Conservation (phyloP, 1,284 basidiomycete genomes). For the Puccinia novopanici region DNA sequence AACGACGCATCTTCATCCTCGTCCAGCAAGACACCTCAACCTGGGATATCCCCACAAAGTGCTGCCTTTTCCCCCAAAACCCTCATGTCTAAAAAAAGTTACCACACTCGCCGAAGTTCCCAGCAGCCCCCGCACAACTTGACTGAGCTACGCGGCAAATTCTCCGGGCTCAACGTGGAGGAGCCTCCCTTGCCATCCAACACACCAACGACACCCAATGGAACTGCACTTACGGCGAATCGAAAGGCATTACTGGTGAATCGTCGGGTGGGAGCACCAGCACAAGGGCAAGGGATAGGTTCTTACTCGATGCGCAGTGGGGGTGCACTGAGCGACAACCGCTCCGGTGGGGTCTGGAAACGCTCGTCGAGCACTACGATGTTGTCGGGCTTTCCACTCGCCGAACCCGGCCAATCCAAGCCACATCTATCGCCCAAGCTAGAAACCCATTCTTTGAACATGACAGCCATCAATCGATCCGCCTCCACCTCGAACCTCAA, state of each 20-base stretch:
- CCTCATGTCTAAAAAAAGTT: background rate
- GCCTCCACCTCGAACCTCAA: constrained; percentile 43
- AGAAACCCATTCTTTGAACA: constrained; percentile 1
- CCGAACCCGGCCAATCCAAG: background rate
- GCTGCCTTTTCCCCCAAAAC: background rate
- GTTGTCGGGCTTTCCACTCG: background rate
- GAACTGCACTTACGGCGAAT: background rate
- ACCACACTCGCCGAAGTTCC: constrained; percentile 2
- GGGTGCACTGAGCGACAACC: constrained; percentile 10
- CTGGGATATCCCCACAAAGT: constrained; percentile 27
- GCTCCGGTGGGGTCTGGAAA: constrained; percentile 27
- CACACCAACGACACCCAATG: background rate
- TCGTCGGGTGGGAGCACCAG: constrained; percentile 18
- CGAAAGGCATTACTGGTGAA: constrained; percentile 37
- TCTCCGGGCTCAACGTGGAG: constrained; percentile 20
- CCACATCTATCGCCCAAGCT: background rate
- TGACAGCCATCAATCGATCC: constrained; percentile 24
- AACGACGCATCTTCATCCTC: constrained; percentile 9
- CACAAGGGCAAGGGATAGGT: constrained; percentile 1
- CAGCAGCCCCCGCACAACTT: constrained; percentile 20
- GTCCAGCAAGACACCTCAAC: constrained; percentile 25
- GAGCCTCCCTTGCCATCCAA: background rate
- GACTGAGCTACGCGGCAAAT: constrained; percentile 35
- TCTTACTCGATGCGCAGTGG: constrained; percentile 6
- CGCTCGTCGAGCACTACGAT: constrained; percentile 1